Evolutionary conservation across 768 basidiomycete species (phyloP).

Genomic region (Boletus rubroflammeus): DNA sequence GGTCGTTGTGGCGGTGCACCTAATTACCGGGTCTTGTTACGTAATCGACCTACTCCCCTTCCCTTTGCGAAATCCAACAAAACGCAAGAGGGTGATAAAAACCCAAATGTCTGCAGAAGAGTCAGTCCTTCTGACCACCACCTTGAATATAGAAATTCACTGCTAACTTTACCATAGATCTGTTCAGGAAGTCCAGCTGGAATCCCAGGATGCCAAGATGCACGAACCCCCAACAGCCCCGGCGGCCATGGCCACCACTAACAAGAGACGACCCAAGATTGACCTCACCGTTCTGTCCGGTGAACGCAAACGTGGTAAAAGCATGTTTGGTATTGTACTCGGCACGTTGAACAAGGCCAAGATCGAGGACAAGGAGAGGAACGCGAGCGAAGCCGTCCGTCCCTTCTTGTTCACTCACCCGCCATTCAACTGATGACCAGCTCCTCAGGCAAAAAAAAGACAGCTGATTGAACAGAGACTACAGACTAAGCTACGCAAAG

Average conservation of each 20-base stretch:
- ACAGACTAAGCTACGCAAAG: conserved; percentile 79
- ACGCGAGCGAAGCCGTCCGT: conserved; percentile 77
- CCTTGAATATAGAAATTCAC: not conserved
- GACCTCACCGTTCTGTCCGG: conserved; percentile 54
- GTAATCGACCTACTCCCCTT: conserved; percentile 10
- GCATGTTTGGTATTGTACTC: conserved; percentile 80
- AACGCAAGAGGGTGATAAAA: conserved; percentile 17
- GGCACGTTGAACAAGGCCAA: conserved; percentile 87
- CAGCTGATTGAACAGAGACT: conserved; percentile 81
- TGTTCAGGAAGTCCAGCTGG: conserved; percentile 30
- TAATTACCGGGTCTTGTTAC: conserved; percentile 25
- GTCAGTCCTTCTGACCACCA: conserved; percentile 33
- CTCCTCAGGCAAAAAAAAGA: conserved; percentile 73
- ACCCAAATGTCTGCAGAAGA: conserved; percentile 50
- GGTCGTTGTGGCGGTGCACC: conserved; percentile 11
- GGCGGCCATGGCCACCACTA: conserved; percentile 39
- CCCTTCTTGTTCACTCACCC: not conserved
- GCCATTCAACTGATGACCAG: conserved; percentile 5
- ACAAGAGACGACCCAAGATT: conserved; percentile 69
- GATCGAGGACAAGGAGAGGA: conserved; percentile 80
- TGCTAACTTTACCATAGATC: conserved; percentile 18
- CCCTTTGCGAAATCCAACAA: not conserved
- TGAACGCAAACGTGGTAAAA: conserved; percentile 81
- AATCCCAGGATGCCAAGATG: conserved; percentile 34
- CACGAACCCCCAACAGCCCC: conserved; percentile 44